Base-by-base conservation (phyloP, 2,329 filamentous ascomycete species). In the Talaromyces verruculosus region DNA sequence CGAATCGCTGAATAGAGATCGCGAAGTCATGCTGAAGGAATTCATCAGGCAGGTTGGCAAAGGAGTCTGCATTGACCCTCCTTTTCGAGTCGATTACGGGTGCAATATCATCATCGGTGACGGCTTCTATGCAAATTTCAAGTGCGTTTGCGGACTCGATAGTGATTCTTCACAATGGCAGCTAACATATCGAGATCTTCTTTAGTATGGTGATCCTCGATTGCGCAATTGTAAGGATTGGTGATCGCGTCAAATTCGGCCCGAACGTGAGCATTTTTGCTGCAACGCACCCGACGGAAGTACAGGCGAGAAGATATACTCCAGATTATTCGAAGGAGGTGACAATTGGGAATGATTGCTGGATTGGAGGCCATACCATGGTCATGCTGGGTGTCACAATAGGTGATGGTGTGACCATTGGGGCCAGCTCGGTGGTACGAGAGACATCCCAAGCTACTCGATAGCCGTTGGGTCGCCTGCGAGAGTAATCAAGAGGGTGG, bases 151-250 rank as follows among this genome's bases (percentile, higher is more conserved):
- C 13, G 2, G 13, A 33, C 3, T n/a, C 22, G 10, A 51, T 11
- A 19, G 10, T 25, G 11, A 11, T 15, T 11, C 6, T 3, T 4
- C 11, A 57, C 25, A 17, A 15, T 17, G 19, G 37, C 25, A 49
- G 30, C 51, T 64, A n/a, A 64, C 25, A 35, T 59, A 13, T 25
- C 4, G 30, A 80, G 11, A 87, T 87, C 72, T 25, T 2, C 25
- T 25, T 17, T 51, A 90, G 89, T 69, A 81, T 85, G n/a, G 70
- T 79, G 0, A 80, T 85, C 41, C 72, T 85, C 19, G 84, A 85
- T 69, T 84, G 80, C 57, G 79, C 78, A 2, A 73, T 84, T 0
- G 81, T 85, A 4, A 82, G 77, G 0, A 84, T 85, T 43, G 83
- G 84, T 4, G 77, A 84, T 11, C 72, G 82, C 1, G 80, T 82